Conservation (phyloP, 2,329 filamentous ascomycete genomes). For the Canariomyces notabilis region DNA sequence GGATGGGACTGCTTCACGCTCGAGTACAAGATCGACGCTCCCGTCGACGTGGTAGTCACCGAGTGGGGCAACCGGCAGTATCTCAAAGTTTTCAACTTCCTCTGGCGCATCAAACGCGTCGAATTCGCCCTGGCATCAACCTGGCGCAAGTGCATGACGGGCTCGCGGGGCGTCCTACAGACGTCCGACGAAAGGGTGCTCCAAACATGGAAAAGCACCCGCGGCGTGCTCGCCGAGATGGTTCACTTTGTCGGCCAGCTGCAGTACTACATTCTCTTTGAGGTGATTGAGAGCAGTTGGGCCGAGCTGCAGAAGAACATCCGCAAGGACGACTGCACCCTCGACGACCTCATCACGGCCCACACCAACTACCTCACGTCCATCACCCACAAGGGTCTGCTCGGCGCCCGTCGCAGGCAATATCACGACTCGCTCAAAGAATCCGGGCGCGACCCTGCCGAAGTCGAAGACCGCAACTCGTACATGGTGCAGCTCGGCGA, state of each 20-base stretch:
- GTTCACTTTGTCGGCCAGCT: conserved; percentile 96
- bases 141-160: conserved; percentile 95
- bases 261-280: conserved; percentile 97
- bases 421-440: conserved; percentile 35
- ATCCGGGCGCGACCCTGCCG: conserved; percentile 35
- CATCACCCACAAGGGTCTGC: conserved; percentile 91
- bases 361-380: conserved; percentile 86
- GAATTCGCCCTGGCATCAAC: conserved; percentile 88
- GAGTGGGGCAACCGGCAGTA: conserved; percentile 95
- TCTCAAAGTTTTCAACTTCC: conserved; percentile 97
- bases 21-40: conserved; percentile 96
- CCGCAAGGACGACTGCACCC: conserved; percentile 76
- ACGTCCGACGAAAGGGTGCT: conserved; percentile 64
- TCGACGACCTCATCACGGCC: conserved; percentile 91
- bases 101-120: conserved; percentile 96
- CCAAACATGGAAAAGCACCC: conserved; percentile 82
- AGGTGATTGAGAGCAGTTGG: conserved; percentile 97
- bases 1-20: conserved; percentile 99
- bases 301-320: conserved; percentile 80
- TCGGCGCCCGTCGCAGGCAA: conserved; percentile 61
- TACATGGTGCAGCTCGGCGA: conserved; percentile 92
- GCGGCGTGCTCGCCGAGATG: conserved; percentile 92
- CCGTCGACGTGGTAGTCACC: conserved; percentile 94
- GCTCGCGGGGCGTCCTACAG: conserved; percentile 82
- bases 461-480: conserved; percentile 61